Evolutionary conservation across 1,284 basidiomycete species (phyloP).

Genomic region (Leccinum griseonigrum): DNA sequence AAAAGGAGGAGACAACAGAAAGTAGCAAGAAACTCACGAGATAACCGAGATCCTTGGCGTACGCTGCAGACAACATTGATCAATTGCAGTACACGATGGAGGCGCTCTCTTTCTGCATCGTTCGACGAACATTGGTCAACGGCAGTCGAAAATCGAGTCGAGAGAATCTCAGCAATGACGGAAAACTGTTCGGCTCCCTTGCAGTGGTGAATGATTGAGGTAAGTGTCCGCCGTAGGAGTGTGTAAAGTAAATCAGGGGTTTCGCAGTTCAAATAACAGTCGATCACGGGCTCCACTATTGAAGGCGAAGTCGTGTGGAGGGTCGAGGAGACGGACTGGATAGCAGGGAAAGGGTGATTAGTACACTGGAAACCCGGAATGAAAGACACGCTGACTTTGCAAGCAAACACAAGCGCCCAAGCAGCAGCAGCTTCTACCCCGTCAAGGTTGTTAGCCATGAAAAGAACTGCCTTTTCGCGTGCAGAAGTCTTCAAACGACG

Average conservation of each 20-base stretch:
- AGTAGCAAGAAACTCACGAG: conserved; percentile 40
- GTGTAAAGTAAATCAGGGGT: conserved; percentile 46
- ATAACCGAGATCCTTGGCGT: conserved; percentile 62
- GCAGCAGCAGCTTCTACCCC: conserved; percentile 59
- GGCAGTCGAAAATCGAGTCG: conserved; percentile 33
- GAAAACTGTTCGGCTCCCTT: conserved; percentile 64
- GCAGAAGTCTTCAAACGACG: conserved; percentile 57
- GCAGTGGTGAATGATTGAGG: conserved; percentile 80
- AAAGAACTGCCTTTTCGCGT: conserved; percentile 48
- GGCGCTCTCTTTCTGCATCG: conserved; percentile 25
- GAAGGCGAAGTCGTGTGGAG: conserved; percentile 74
- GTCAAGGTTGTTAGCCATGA: conserved; percentile 46
- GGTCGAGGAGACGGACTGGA: conserved; percentile 72
- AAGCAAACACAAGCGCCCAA: conserved; percentile 68
- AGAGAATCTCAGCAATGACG: conserved; percentile 54
- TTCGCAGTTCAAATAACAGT: conserved; percentile 48
- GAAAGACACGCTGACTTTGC: conserved; percentile 52
- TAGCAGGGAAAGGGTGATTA: not conserved
- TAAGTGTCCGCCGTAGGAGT: conserved; percentile 68
- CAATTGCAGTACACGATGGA: conserved; percentile 46
- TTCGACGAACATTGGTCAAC: conserved; percentile 12
- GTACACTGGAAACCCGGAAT: not conserved
- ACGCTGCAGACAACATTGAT: conserved; percentile 54
- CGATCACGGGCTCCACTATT: conserved; percentile 57
- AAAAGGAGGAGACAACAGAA: not conserved